Base-by-base conservation (phyloP, 2,329 filamentous ascomycete genomes). In the Penicillium expansum region DNA sequence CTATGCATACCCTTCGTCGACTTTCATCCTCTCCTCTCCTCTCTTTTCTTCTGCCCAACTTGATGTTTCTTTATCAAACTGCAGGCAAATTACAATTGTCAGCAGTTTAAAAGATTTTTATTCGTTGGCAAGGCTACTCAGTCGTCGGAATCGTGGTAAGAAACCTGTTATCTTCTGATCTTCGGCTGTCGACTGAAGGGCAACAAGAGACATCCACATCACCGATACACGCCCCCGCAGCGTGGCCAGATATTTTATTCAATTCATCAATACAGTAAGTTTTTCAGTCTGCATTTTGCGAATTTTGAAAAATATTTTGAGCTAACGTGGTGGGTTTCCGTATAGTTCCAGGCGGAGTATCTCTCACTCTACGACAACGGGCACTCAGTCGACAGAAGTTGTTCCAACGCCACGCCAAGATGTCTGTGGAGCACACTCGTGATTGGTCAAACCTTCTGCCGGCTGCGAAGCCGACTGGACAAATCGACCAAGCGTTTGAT, bases 251-350 rank as follows among this genome's bases (percentile, higher is more conserved):
- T 24, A 33, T 24, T 47, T 35, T 11, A 24, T n/a, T 33, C 30
- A 16, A 22, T 24, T n/a, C 1, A 35, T n/a, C 14, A 4, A 24
- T 11, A 11, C 20, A 11, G 44, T 35, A 35, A 24, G 44, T 4
- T 2, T 0, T n/a, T 5, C 2, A 13, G 10, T 8, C 0, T 35
- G 1, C 0, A 47, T 14, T 24, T 13, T 35, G 14, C 11, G 20
- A 11, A 7, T 7, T 47, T 13, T 24, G 5, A n/a, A 47, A 47
- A 20, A 13, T 0, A 0, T 22, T 2, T n/a, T 24, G 2, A 47
- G 3, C 20, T 47, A 47, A 47, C 9, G 9, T 33, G 14, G 30
- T 47, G 30, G 44, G 20, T 24, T 33, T 47, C 9, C 4, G 30
- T 35, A 24, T 47, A 47, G 44, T 24, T n/a, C 30, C 14, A n/a